Percentiles rank a stretch among this genome's conserved stretches.
Evolutionary conservation across 2,329 filamentous ascomycete species (phyloP).

Genomic region (Fusarium dlaminii): DNA sequence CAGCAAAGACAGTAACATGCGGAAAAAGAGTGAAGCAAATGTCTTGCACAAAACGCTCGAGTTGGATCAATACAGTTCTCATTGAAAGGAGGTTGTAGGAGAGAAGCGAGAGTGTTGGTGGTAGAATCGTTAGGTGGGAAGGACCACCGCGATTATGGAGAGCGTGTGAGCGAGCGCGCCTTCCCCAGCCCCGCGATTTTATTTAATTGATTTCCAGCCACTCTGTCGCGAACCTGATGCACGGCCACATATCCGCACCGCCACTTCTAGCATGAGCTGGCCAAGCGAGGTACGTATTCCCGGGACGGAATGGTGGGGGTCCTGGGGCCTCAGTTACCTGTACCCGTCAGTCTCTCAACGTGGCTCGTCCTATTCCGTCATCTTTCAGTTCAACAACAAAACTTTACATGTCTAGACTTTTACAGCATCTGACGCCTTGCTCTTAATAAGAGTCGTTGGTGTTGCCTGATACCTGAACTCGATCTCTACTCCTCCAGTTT

Average conservation of each 20-base stretch:
- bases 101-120: background rate
- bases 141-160: constrained; percentile 30
- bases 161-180: constrained; percentile 7
- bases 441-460: background rate
- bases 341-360: constrained; percentile 8
- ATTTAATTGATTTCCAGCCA: constrained; percentile 39
- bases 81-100: constrained; percentile 5
- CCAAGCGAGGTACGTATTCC: background rate
- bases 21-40: background rate
- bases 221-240: background rate
- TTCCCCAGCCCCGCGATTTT: constrained; percentile 44
- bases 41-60: constrained; percentile 14
- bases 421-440: background rate
- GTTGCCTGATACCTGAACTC: background rate
- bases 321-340: background rate
- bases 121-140: constrained; percentile 13
- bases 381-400: constrained; percentile 7
- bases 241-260: constrained; percentile 14
- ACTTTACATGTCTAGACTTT: background rate
- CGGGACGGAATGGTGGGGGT: constrained; percentile 2
- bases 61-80: constrained; percentile 11
- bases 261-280: background rate
- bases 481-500: background rate
- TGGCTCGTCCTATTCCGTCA: constrained; percentile 36
- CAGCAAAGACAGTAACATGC: constrained; percentile 2